Evolutionary conservation across 2,329 filamentous ascomycete species (phyloP).

Genomic region (Diaporthe sp.): DNA sequence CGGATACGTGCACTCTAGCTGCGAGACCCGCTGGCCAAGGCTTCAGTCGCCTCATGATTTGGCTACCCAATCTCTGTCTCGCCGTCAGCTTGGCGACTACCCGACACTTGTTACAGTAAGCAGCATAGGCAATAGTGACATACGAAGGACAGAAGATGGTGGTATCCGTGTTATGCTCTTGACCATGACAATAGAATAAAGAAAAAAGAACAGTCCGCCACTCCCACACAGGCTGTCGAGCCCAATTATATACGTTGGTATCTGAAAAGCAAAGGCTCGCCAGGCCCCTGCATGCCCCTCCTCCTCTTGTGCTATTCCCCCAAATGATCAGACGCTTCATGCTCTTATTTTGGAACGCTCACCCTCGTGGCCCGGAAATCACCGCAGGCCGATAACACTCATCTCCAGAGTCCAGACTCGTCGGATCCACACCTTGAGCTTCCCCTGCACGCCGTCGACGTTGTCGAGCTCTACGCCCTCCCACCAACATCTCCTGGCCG

Average conservation of each 20-base stretch:
- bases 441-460: slow-evolving; percentile 90
- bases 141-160: slow-evolving; percentile 31
- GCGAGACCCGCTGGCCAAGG: neutral
- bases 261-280: slow-evolving; percentile 26
- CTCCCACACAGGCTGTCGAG: slow-evolving; percentile 24
- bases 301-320: neutral
- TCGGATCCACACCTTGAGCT: slow-evolving; percentile 97
- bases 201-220: slow-evolving; percentile 19
- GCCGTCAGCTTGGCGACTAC: neutral
- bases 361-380: slow-evolving; percentile 37
- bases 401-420: slow-evolving; percentile 99
- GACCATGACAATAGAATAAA: slow-evolving; percentile 15
- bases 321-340: slow-evolving; percentile 9
- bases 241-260: slow-evolving; percentile 31
- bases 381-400: slow-evolving; percentile 89
- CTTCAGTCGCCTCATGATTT: neutral
- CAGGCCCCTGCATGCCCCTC: neutral
- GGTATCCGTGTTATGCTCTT: slow-evolving; percentile 35
- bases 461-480: slow-evolving; percentile 92
- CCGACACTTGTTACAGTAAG: neutral
- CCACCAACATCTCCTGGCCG: slow-evolving; percentile 97
- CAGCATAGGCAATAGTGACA: neutral
- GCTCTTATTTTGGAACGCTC: neutral
- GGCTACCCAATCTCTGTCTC: neutral
- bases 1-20: neutral